Percentiles rank a stretch among this genome's conserved stretches.
Conservation (phyloP, 2,329 filamentous ascomycete genomes). For the Aspergillus sp. region DNA sequence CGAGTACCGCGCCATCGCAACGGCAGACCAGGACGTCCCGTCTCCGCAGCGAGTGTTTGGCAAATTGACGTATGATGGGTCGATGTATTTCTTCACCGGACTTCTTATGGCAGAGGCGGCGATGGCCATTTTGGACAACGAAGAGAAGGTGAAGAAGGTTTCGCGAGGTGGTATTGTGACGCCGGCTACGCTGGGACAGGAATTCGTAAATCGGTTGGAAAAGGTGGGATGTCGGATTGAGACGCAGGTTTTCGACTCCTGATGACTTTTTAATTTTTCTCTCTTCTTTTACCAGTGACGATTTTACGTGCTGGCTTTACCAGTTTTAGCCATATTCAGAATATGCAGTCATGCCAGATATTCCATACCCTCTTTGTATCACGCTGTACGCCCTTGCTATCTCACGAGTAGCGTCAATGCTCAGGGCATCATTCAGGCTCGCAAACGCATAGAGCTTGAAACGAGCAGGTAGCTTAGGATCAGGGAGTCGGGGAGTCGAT, state of each 20-base stretch:
- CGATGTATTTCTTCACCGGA: slow-evolving; percentile 39
- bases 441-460: no score
- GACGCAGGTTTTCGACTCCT: slow-evolving; percentile 29
- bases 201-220: slow-evolving; percentile 40
- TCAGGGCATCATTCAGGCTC: no score
- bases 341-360: no score
- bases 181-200: slow-evolving; percentile 42
- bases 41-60: slow-evolving; percentile 36
- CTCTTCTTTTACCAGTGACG: no score
- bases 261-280: neutral
- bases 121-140: slow-evolving; percentile 37
- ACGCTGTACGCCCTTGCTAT: no score
- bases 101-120: slow-evolving; percentile 40
- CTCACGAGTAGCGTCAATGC: no score
- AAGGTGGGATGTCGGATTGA: slow-evolving; percentile 38
- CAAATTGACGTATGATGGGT: slow-evolving; percentile 35
- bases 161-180: slow-evolving; percentile 44
- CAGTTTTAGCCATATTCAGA: no score
- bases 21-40: slow-evolving; percentile 33
- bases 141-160: slow-evolving; percentile 34
- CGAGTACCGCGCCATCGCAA: slow-evolving; percentile 41
- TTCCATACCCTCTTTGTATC: no score
- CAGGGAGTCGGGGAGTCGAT: no score
- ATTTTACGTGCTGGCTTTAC: no score
- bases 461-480: no score